Evolutionary conservation across 345 rosid species (phyloP), one percentile per base, ranked within the genome.

Genomic region (Carallia brachiata): DNA sequence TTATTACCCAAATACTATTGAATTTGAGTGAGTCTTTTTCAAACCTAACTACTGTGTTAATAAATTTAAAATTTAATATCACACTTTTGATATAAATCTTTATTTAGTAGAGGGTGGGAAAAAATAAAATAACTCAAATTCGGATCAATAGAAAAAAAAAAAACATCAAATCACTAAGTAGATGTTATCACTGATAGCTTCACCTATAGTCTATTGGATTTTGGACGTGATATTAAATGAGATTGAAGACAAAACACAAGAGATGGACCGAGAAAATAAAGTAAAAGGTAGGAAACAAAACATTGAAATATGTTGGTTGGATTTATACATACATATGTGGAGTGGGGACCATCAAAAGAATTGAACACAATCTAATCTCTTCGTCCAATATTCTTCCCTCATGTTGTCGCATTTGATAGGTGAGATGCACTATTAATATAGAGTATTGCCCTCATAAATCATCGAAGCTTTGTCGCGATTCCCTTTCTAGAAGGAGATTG

Each of bases 351-450:
- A 12, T 0, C 15, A 9, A 15, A 36, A 67, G 31, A 57, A 63
- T 39, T 28, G 7, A 32, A 27, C 2, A 7, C 6, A 63, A 57
- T 62, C 68, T 55, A 69, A 65, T 65, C 74, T 40, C 19, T 59
- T 50, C 5, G 65, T 6, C 23, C 44, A 19, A 30, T 66, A 30
- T 70, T 65, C 62, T 62, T 69, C 19, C 62, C 32, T 36, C 9
- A 30, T 36, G 44, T 63, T 69, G 79, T 68, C 83, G 13, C 15
- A 10, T 61, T 65, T 13, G 69, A 66, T 55, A 23, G 78, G 53
- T 48, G 77, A 65, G 69, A 50, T 75, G 75, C 31, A 72, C 18
- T 44, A 44, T 1, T 15, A 3, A 3, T 44, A 3, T 12, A 6
- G 1, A 6, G 3, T n/a, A 47, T n/a, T 66, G 52, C 56, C 66